Base-by-base conservation (phyloP, 352 stramenopile species). In the Pythium grandisporangium region DNA sequence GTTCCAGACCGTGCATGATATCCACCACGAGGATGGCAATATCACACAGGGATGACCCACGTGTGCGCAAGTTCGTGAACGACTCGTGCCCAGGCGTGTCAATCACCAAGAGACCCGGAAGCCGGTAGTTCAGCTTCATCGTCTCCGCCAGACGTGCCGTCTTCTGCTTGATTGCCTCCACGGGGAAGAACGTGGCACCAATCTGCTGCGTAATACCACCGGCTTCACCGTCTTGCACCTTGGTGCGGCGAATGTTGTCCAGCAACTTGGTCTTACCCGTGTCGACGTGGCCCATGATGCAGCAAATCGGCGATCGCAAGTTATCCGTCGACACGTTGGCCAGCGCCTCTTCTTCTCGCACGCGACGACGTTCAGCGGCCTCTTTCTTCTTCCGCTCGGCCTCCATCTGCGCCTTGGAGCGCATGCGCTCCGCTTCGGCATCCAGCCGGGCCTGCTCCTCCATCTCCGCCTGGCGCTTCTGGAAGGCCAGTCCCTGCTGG, bases 11-110 rank as follows among this genome's bases (percentile, higher is more conserved):
- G 78, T 99, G 96, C 96, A 99, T 99, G 38, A 99, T 95, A 70
- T 99, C 97, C 3, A 99, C 88, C 3, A 99, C 97, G 7, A 99
- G 61, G 58, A 99, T 98, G n/a, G 96, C 96, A 42, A 99, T 97
- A 77, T 99, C 96, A 78, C 95, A 99, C 6, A 99, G 66, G 24
- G 85, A 98, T 17, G 92, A 98, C 37, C 97, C 97, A 54, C 97
- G 84, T 37, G 77, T 93, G 40, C 97, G 85, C 37, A 99, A 55
- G 68, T 99, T 99, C n/a, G 93, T 97, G 61, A 99, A 99, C 27
- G 90, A 97, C 65, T 99, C 97, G 91, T 99, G 97, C 51, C 97
- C 96, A 12, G 96, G 96, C n/a, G 97, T 99, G 79, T 99, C 96
- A 57, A 99, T 99, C 22, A 99, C 81, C 24, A 97, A 69, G 45